Evolutionary conservation across 305 asterid species (phyloP).

Genomic region (Withania somnifera): DNA sequence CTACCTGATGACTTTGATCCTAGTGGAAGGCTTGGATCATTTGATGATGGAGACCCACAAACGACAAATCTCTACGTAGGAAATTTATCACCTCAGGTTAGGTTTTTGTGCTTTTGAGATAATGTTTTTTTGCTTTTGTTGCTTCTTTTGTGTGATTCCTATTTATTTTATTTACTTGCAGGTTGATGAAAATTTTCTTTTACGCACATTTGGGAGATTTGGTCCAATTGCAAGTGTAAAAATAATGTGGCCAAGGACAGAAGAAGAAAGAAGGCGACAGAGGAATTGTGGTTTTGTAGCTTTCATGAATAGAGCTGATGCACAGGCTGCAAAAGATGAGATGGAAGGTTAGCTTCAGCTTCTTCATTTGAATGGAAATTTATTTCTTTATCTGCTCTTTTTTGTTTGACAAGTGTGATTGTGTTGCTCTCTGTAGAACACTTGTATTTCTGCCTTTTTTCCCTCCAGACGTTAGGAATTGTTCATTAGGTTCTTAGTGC

Average conservation of each 20-base stretch:
- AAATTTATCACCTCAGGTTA: conserved; percentile 83
- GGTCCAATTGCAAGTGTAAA: conserved; percentile 97
- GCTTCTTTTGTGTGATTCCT: background rate
- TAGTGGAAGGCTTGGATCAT: conserved; percentile 76
- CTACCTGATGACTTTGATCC: conserved; percentile 91
- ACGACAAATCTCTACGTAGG: conserved; percentile 94
- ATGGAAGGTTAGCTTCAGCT: conserved; percentile 58
- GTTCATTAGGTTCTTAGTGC: background rate
- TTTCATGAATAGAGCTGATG: conserved; percentile 84
- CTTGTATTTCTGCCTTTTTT: background rate
- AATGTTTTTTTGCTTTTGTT: background rate
- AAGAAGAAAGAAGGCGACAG: conserved; percentile 78
- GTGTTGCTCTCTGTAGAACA: background rate
- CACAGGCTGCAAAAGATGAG: conserved; percentile 91
- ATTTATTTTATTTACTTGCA: conserved; percentile 14
- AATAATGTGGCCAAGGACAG: conserved; percentile 99
- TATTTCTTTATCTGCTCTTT: background rate
- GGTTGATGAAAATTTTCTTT: conserved; percentile 92
- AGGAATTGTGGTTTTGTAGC: conserved; percentile 95
- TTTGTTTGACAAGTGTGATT: background rate
- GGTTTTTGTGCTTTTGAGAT: conserved; percentile 5
- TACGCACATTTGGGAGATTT: conserved; percentile 93
- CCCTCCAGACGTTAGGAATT: background rate
- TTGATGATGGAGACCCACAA: conserved; percentile 97
- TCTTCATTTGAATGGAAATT: conserved; percentile 1